Percentiles rank a stretch among this genome's conserved stretches.
These are phyloP conservation scores for Hibiscus mutabilis DNA, from an alignment of 345 rosid species.

Conservation along the genomic window DNA sequence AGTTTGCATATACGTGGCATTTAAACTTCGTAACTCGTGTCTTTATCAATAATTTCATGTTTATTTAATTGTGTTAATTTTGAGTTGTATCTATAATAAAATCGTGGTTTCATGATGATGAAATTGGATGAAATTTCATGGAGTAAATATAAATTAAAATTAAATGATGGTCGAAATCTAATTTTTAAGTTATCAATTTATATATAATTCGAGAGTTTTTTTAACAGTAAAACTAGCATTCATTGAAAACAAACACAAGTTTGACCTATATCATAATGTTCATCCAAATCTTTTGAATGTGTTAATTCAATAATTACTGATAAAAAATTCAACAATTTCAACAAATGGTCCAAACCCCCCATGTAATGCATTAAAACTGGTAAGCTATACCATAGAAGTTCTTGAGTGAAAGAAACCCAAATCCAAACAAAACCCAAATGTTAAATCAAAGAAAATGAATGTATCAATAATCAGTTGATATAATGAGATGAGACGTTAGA, in stretches of 20 bases:
- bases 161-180: too few relatives aligned
- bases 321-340: not conserved
- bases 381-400: slow-evolving; percentile 26
- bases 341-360: slow-evolving; percentile 2
- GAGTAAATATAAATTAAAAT: too few relatives aligned
- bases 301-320: too few relatives aligned
- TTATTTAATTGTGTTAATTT: not conserved
- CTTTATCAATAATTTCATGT: not conserved
- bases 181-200: too few relatives aligned
- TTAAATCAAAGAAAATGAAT: not conserved
- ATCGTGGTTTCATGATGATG: too few relatives aligned
- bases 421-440: not conserved
- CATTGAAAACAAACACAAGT: too few relatives aligned
- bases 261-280: not conserved
- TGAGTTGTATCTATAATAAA: too few relatives aligned
- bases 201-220: too few relatives aligned
- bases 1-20: not conserved
- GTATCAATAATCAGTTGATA: not conserved
- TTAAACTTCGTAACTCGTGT: not conserved
- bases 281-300: not conserved
- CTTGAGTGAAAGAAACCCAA: slow-evolving; percentile 54
- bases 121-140: too few relatives aligned
- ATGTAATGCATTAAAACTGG: not conserved
- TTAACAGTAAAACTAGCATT: too few relatives aligned
- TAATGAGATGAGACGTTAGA: too few relatives aligned